These are phyloP conservation scores for Pterocarpus macrocarpus DNA, from an alignment of 306 rosid genomes.

Conservation along the genomic window DNA sequence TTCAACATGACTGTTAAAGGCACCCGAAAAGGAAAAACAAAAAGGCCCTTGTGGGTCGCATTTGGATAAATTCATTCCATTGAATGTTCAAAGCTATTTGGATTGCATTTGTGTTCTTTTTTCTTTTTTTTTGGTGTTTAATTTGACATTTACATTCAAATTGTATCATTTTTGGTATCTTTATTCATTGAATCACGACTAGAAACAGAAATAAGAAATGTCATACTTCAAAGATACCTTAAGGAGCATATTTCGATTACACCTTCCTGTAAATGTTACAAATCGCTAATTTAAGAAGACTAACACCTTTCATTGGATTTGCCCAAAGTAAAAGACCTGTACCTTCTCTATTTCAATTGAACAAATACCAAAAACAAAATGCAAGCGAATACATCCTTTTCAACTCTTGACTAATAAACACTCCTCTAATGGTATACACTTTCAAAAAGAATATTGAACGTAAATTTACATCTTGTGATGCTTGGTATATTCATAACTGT, in stretches of 20 bases:
- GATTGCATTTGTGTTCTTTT: conserved; percentile 7
- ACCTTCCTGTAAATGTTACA: not conserved
- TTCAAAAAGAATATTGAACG: conserved; percentile 1
- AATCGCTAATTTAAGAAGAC: not conserved
- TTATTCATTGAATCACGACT: conserved; percentile 12
- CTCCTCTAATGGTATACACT: not conserved
- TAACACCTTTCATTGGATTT: conserved; percentile 4
- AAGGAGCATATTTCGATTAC: not conserved
- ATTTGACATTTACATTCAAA: conserved; percentile 1
- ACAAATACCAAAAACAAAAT: not conserved
- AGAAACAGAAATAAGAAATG: not conserved
- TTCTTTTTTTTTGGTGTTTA: not conserved
- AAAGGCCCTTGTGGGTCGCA: not conserved
- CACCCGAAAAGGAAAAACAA: not conserved
- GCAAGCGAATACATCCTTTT: not conserved
- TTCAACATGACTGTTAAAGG: conserved; percentile 9
- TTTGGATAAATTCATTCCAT: conserved; percentile 1
- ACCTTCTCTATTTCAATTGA: conserved; percentile 8
- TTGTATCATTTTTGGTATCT: not conserved
- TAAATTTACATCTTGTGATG: not conserved
- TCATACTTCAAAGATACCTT: not conserved
- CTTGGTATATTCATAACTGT: not conserved
- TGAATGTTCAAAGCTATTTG: not conserved
- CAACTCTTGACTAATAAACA: conserved; percentile 2
- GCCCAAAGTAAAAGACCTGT: not conserved